Evolutionary conservation across 2,329 filamentous ascomycete species (phyloP), one percentile per base, ranked within the genome.

Genomic region (Fusarium sp.): DNA sequence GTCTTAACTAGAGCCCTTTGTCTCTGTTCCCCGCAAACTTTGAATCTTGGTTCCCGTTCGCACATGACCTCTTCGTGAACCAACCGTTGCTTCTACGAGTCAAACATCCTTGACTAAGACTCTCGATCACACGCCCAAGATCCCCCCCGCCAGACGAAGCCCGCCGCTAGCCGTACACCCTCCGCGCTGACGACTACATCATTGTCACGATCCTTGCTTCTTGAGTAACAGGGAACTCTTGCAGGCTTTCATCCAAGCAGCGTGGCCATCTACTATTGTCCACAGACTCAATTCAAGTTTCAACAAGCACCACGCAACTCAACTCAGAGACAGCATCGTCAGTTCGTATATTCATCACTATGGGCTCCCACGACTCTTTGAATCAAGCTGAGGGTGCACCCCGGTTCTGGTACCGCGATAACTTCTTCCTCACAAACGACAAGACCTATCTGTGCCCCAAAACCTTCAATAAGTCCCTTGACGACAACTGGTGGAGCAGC

Each of bases 381-480:
- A 67, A 68, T 39, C 72, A 74, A 57, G 68, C 74, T n/a, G 78
- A 79, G 56, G 78, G 75, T 61, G 61, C 65, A 43, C 74, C 77
- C 25, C 75, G 74, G 60, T 82, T 79, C 62, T 87, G 85, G 85
- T 83, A 82, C 68, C 80, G 81, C 43, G 82, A 84, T 66, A 81
- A 82, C 56, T 90, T 87, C 75, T 78, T 89, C 68, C 80, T 90
- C 76, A 90, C 88, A 27, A 90, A 87, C 37, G 84, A 90, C 72
- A 83, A 83, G 30, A 73, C 78, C 11, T 83, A 87, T 52, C 77
- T 91, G 61, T 83, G 88, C 52, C 77, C 85, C 23, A 75, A 81
- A 35, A 82, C 82, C 33, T 79, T 91, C 69, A 87, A 87, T 71
- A 78, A 80, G 7, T 86, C 85, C 22, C 85, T 90, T 66, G 81